Conservation (phyloP, 495 filamentous ascomycete species). For the Penicillium mononematosum region DNA sequence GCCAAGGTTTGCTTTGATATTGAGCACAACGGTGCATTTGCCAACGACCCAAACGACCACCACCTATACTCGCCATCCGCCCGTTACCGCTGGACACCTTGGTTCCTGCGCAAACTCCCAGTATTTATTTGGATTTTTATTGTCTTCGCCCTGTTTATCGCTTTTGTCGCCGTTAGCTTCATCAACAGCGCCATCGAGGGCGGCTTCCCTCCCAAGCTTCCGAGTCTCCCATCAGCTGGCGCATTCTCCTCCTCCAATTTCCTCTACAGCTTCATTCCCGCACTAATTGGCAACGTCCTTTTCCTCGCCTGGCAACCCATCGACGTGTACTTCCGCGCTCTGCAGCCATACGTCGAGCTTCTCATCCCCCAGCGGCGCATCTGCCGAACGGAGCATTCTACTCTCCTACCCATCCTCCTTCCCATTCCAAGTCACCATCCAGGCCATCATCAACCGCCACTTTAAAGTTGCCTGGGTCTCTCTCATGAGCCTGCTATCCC, state of each 20-base stretch:
- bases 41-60: slow-evolving; percentile 37
- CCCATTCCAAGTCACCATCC: slow-evolving; percentile 61
- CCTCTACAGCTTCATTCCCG: slow-evolving; percentile 81
- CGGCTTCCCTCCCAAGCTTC: slow-evolving; percentile 70
- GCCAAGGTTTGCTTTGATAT: slow-evolving; percentile 42
- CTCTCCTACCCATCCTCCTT: slow-evolving; percentile 67
- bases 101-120: slow-evolving; percentile 66
- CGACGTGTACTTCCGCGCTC: slow-evolving; percentile 69
- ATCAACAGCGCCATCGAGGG: slow-evolving; percentile 60
- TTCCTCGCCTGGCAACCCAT: slow-evolving; percentile 77
- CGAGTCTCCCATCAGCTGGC: slow-evolving; percentile 54
- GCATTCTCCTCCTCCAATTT: slow-evolving; percentile 87
- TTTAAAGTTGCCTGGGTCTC: slow-evolving; percentile 70
- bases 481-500: slow-evolving; percentile 60
- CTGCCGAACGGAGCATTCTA: slow-evolving; percentile 67
- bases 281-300: slow-evolving; percentile 68
- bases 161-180: slow-evolving; percentile 75
- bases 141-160: slow-evolving; percentile 63
- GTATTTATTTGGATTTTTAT: slow-evolving; percentile 64
- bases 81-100: slow-evolving; percentile 70
- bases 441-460: slow-evolving; percentile 63
- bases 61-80: slow-evolving; percentile 48
- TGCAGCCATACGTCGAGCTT: slow-evolving; percentile 78
- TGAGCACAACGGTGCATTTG: slow-evolving; percentile 36
- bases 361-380: slow-evolving; percentile 54